Evolutionary conservation across 345 rosid genomes (phyloP), one percentile per base, ranked within the genome.

Genomic region (Leavenworthia alabamica): DNA sequence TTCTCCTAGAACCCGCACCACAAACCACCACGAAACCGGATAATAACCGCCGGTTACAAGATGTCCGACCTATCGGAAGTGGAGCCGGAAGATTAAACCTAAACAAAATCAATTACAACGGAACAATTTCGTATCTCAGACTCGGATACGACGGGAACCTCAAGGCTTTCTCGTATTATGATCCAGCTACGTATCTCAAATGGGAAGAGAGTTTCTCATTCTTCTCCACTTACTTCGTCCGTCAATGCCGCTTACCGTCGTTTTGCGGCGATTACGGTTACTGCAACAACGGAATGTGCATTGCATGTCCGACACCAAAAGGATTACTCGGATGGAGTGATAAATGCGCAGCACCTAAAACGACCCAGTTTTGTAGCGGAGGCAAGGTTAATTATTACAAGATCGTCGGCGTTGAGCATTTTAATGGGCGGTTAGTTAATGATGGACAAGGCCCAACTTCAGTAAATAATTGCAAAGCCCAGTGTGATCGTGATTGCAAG

Each of bases 131-230:
- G 22, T 67, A 66, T 42, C 79, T 87, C 0, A 49, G 86, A 15
- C 72, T 84, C 0, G 82, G 61, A 10, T 46, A 73, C 0, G 90
- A 87, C 35, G 95, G 95, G 5, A 84, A 79, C 36, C 67, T 84
- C 1, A 74, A 56, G 49, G 52, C 80, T n/a, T 77, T 31, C 52
- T 75, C 90, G 5, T 87, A 70, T 44, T 75, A 39, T 1, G 56
- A 42, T 44, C 60, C 78, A 13, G 80, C 75, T 0, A 62, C 66
- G 43, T 69, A 56, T 6, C 43, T 69, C 2, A 71, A 58, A 15
- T 79, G 81, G 79, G 80, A 78, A 28, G 75, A 36, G 47, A 78
- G 77, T 7, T 81, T 72, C 63, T 68, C 77, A 0, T 71, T 81
- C 55, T 79, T 81, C 69, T 73, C 79, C 8, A 64, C 56, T n/a